Evolutionary conservation across 2,329 filamentous ascomycete genomes (phyloP).

Genomic region (Amylocarpus encephaloides): DNA sequence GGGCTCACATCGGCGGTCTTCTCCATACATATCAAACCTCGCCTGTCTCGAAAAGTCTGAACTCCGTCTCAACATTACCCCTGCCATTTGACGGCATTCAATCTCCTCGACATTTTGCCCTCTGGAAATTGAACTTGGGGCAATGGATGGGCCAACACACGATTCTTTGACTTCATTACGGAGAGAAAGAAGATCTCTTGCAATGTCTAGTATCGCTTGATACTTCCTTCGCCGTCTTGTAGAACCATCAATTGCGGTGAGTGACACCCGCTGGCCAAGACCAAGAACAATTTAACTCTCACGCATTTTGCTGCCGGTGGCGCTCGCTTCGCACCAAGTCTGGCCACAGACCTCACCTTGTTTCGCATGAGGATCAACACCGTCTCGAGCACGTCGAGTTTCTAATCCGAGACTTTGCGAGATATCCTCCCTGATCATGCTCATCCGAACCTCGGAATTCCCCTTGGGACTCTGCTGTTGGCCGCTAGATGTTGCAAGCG

Average conservation of each 20-base stretch:
- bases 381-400: neutral
- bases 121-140: neutral
- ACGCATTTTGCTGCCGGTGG: neutral
- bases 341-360: neutral
- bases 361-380: neutral
- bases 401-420: neutral
- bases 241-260: neutral
- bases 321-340: neutral
- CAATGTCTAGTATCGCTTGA: neutral
- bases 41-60: conserved; percentile 1
- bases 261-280: neutral
- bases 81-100: neutral
- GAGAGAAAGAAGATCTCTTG: neutral
- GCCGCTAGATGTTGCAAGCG: neutral
- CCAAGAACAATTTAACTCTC: neutral
- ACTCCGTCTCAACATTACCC: neutral
- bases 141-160: too few relatives aligned
- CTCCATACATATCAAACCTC: conserved; percentile 8
- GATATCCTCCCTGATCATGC: neutral
- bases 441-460: neutral
- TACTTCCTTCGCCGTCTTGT: neutral
- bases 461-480: neutral
- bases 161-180: too few relatives aligned
- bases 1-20: neutral
- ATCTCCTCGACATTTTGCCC: neutral